A percentile compares a stretch with the other conserved stretches of the same genome.
These are phyloP conservation scores for Mortierella sp. DNA, from an alignment of 371 early-diverging fungal genomes.

Conservation along the genomic window DNA sequence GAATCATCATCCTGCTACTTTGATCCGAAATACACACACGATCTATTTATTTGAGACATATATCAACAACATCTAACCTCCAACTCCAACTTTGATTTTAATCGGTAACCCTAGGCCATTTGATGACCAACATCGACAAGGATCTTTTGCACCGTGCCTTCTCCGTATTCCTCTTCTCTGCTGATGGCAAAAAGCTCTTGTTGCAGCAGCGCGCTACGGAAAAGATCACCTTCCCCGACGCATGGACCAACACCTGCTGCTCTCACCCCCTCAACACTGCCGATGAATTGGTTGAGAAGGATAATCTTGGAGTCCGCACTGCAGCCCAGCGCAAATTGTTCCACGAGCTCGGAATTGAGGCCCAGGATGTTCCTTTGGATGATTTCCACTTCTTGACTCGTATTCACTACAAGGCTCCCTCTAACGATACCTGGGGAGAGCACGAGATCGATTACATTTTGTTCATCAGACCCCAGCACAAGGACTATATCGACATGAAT, in stretches of 20 bases:
- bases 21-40: background rate
- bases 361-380: constrained; percentile 84
- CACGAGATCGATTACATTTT: constrained; percentile 90
- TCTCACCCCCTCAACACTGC: constrained; percentile 91
- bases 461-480: constrained; percentile 76
- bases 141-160: constrained; percentile 97
- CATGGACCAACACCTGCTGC: constrained; percentile 98
- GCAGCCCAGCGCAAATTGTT: constrained; percentile 94
- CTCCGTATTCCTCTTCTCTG: constrained; percentile 93
- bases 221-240: constrained; percentile 97
- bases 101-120: constrained; percentile 74
- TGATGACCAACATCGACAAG: constrained; percentile 89
- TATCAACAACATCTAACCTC: background rate
- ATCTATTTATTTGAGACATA: background rate
- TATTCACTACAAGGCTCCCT: constrained; percentile 95
- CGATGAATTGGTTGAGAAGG: constrained; percentile 85
- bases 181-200: constrained; percentile 79
- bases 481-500: constrained; percentile 65
- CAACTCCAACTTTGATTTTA: too few relatives aligned
- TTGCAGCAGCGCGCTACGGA: constrained; percentile 95
- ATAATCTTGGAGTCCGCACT: constrained; percentile 81
- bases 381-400: constrained; percentile 89
- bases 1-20: background rate
- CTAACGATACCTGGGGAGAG: constrained; percentile 97
- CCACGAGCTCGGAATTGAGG: constrained; percentile 95